Conservation (phyloP, 2,329 filamentous ascomycete genomes). For the Niveomyces coronatus region DNA sequence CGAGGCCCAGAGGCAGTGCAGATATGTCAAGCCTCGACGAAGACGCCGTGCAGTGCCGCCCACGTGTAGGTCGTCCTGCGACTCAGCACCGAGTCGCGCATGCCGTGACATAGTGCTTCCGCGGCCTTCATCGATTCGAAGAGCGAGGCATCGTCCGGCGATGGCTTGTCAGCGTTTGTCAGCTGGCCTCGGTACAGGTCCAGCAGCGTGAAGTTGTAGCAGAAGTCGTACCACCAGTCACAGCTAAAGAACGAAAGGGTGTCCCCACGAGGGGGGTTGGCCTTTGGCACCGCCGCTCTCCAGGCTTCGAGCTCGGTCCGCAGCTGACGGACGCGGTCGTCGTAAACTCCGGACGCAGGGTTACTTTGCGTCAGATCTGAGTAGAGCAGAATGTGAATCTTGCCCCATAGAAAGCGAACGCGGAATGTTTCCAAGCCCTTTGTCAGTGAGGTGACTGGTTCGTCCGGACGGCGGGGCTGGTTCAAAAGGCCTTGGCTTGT, state of each 20-base stretch:
- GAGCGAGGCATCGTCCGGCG: background rate
- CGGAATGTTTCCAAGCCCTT: slow-evolving; percentile 7
- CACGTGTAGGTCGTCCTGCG: slow-evolving; percentile 9
- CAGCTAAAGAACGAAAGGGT: slow-evolving; percentile 9
- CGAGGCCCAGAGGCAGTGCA: slow-evolving; percentile 22
- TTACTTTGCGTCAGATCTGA: background rate
- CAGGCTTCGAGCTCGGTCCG: slow-evolving; percentile 8
- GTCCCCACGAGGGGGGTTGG: background rate
- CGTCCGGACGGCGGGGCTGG: background rate
- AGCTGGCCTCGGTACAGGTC: slow-evolving; percentile 2
- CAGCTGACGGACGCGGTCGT: background rate
- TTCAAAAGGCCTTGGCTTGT: background rate
- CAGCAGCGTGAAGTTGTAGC: background rate
- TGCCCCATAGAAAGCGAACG: slow-evolving; percentile 9
- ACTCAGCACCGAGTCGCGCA: slow-evolving; percentile 5
- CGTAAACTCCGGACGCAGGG: background rate
- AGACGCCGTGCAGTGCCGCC: slow-evolving; percentile 9
- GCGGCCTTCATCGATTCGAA: slow-evolving; percentile 2
- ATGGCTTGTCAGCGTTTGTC: background rate
- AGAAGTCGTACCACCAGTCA: slow-evolving; percentile 10
- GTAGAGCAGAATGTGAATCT: slow-evolving; percentile 4
- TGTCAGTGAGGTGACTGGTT: background rate
- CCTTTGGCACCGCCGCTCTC: background rate
- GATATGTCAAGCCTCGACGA: slow-evolving; percentile 12
- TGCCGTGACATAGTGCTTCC: background rate